phyloP scores from a whole-genome alignment of 768 basidiomycete genomes.

The Lentinula sp. region DNA sequence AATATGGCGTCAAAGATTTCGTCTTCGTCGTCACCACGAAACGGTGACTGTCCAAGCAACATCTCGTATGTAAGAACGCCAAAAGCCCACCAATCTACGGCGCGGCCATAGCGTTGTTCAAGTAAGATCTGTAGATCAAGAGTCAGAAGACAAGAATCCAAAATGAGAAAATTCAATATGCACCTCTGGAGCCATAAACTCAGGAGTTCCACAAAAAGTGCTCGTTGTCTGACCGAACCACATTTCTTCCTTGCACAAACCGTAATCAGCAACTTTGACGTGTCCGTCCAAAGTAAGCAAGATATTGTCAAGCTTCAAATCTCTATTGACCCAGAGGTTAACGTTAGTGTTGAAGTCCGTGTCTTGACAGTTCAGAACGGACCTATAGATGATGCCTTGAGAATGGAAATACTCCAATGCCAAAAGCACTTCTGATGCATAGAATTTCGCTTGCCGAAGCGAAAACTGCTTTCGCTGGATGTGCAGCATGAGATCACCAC shows the following conservation, averaged over 20 bases:
- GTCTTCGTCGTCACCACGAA: conserved; percentile 98
- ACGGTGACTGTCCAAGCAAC: conserved; percentile 97
- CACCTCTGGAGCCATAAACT: conserved; percentile 99
- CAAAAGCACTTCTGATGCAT: conserved; percentile 92
- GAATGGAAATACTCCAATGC: conserved; percentile 97
- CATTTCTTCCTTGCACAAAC: conserved; percentile 99
- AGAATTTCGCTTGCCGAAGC: conserved; percentile 97
- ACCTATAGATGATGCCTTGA: conserved; percentile 99
- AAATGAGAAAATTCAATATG: conserved; percentile 10
- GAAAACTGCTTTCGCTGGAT: conserved; percentile 99
- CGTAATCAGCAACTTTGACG: conserved; percentile 98
- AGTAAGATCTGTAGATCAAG: conserved; percentile 72
- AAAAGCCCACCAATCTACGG: conserved; percentile 99
- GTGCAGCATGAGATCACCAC: conserved; percentile 98
- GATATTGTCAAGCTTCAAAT: conserved; percentile 98
- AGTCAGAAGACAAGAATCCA: conserved; percentile 4
- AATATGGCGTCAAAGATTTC: conserved; percentile 99
- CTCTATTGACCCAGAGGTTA: conserved; percentile 38
- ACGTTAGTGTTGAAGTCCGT: background rate
- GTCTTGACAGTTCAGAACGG: conserved; percentile 16
- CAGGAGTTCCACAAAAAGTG: conserved; percentile 98
- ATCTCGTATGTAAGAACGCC: conserved; percentile 99
- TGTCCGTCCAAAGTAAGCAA: conserved; percentile 94
- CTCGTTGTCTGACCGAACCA: conserved; percentile 94
- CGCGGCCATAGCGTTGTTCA: conserved; percentile 98